Percentiles rank a stretch among this genome's conserved stretches.
phyloP scores from a whole-genome alignment of 306 rosid genomes.

The Sicyos baderoa region DNA sequence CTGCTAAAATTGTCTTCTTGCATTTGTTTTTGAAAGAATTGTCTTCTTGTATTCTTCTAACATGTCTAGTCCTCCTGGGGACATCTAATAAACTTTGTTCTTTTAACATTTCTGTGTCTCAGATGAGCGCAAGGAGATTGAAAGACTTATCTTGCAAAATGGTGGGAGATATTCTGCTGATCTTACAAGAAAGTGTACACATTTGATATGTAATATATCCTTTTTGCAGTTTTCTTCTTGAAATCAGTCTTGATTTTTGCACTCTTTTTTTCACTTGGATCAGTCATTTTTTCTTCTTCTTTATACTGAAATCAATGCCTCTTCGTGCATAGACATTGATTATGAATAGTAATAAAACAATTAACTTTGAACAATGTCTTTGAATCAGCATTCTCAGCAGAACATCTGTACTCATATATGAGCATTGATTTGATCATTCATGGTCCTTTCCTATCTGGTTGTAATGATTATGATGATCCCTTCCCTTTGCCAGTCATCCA shows the following conservation, averaged over 20 bases:
- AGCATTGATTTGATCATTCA: background rate
- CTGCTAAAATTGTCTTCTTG: slow-evolving; percentile 13
- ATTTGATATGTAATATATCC: slow-evolving; percentile 91
- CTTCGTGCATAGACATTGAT: background rate
- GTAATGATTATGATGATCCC: background rate
- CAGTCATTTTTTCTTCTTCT: background rate
- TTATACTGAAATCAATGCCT: background rate
- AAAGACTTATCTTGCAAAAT: slow-evolving; percentile 55
- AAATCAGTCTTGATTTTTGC: background rate
- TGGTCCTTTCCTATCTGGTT: background rate
- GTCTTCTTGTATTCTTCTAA: slow-evolving; percentile 27
- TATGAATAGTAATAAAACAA: background rate
- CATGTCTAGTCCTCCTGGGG: slow-evolving; percentile 14
- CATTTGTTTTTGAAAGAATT: background rate
- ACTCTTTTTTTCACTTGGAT: background rate
- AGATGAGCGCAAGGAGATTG: slow-evolving; percentile 77
- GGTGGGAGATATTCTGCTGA: slow-evolving; percentile 90
- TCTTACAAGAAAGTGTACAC: slow-evolving; percentile 77
- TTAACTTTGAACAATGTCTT: background rate
- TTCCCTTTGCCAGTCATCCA: background rate
- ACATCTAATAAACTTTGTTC: background rate
- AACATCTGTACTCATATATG: background rate
- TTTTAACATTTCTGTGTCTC: slow-evolving; percentile 35
- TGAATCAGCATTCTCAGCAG: slow-evolving; percentile 1
- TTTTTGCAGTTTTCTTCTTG: slow-evolving; percentile 22